These are phyloP conservation scores for Rhizopogon vinicolor DNA, from an alignment of 768 basidiomycete species.

Conservation along the genomic window DNA sequence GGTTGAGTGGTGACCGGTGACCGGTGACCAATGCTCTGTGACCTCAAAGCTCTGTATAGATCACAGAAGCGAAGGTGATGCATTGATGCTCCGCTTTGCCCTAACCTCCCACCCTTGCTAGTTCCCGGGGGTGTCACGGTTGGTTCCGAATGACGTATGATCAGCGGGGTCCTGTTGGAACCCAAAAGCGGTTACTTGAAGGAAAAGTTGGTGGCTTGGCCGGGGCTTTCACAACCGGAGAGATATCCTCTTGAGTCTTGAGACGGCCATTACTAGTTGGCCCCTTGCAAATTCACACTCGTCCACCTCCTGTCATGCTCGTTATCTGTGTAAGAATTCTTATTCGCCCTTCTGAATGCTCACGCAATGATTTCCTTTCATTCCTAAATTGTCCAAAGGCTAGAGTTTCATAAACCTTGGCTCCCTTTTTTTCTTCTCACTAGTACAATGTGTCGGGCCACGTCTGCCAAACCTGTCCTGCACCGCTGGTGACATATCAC, in stretches of 20 bases:
- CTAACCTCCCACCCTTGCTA: too few species aligned
- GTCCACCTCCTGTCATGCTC: conserved; percentile 10
- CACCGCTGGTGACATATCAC: conserved; percentile 23
- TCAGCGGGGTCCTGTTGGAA: background rate
- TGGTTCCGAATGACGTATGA: background rate
- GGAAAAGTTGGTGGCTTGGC: background rate
- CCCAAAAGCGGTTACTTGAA: conserved; percentile 15
- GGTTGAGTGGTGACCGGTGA: too few species aligned
- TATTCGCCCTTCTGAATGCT: conserved; percentile 6
- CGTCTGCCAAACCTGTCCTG: conserved; percentile 28
- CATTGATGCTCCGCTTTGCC: too few species aligned
- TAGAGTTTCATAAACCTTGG: conserved; percentile 25
- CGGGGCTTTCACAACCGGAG: background rate
- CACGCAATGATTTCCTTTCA: conserved; percentile 16
- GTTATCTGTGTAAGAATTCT: conserved; percentile 5
- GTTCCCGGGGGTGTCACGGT: too few species aligned
- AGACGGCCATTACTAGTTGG: background rate
- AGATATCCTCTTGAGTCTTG: background rate
- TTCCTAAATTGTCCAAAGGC: conserved; percentile 26
- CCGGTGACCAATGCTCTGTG: too few species aligned
- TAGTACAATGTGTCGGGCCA: conserved; percentile 21
- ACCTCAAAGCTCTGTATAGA: too few species aligned
- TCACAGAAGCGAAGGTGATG: too few species aligned
- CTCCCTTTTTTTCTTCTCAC: conserved; percentile 19
- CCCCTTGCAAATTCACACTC: conserved; percentile 14